Base-by-base conservation (phyloP, 352 stramenopile species). In the Globisporangium paddicum region DNA sequence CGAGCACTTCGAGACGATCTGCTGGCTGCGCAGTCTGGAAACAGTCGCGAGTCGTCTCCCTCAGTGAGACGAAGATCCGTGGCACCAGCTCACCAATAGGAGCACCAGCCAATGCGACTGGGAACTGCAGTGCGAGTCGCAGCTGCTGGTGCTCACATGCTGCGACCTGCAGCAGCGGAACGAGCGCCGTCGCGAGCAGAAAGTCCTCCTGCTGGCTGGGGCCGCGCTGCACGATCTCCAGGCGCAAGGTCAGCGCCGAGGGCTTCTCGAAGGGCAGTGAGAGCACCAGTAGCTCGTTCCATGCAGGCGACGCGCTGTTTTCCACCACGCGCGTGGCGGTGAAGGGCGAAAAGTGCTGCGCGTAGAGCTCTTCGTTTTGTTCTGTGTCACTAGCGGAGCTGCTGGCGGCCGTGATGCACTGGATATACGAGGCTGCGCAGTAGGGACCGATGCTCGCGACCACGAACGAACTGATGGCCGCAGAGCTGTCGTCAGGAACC, bases 251-350 rank as follows among this genome's bases (percentile, higher is more conserved):
- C 34, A 60, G 21, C 11, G 21, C 13, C 19, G 60, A 6, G 11
- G 18, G 62, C 72, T 74, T 82, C 19, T 71, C 68, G n/a, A 69
- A 21, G 0, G 80, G 79, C 26, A 90, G 50, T n/a, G 79, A 32
- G 9, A 89, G 62, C 2, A 77, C 67, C 5, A 93, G 63, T 52
- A 91, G 21, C 53, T 93, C 84, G 55, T 90, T 93, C 80, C 79
- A 93, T 16, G 62, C 51, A 10, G 73, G 71, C 6, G 62, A 58
- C 14, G 45, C 40, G 26, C 58, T 70, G 32, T 62, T 51, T 58
- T 85, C 75, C 35, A 78, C 66, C 41, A 92, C 75, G 42, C 84
- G 80, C 7, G 74, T 90, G 7, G 72, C 75, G 2, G 77, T 71
- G 52, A 90, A 93, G 25, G 81, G 76, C n/a, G 76, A 86, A 58